These are phyloP conservation scores for Scenedesmus sp. DNA, from an alignment of 163 green algal genomes.

Conservation along the genomic window DNA sequence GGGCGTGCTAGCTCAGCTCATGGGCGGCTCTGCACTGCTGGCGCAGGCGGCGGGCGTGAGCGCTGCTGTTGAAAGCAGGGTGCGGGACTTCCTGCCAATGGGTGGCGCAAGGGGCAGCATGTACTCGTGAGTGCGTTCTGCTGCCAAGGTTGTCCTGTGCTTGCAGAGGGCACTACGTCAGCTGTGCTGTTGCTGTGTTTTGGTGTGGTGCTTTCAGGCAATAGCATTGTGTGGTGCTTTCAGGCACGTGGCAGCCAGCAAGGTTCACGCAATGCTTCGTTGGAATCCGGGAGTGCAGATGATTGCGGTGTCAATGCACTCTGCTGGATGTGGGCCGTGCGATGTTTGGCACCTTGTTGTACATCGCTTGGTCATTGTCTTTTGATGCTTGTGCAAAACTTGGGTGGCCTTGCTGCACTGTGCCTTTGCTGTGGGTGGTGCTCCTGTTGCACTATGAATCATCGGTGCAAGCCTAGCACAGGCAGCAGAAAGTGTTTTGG, in stretches of 20 bases:
- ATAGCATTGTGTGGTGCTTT: no score
- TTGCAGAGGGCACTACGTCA: background rate
- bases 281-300: no score
- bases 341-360: background rate
- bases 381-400: background rate
- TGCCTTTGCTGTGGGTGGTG: background rate
- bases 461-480: background rate
- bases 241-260: no score
- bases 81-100: slow-evolving; percentile 8
- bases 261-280: no score
- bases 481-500: background rate
- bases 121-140: background rate
- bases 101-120: background rate
- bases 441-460: background rate
- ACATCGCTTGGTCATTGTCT: background rate
- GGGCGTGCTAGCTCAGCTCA: background rate
- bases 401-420: background rate
- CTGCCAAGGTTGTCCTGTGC: background rate
- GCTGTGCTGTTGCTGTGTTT: background rate
- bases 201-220: no score
- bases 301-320: background rate
- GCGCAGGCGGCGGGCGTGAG: slow-evolving; percentile 9
- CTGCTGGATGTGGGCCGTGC: no score
- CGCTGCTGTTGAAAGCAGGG: slow-evolving; percentile 13
- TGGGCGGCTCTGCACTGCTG: slow-evolving; percentile 14